Percentiles rank a stretch among this genome's conserved stretches.
These are phyloP conservation scores for Calonectria pauciramosa DNA, from an alignment of 2,329 filamentous ascomycete genomes.

Conservation along the genomic window DNA sequence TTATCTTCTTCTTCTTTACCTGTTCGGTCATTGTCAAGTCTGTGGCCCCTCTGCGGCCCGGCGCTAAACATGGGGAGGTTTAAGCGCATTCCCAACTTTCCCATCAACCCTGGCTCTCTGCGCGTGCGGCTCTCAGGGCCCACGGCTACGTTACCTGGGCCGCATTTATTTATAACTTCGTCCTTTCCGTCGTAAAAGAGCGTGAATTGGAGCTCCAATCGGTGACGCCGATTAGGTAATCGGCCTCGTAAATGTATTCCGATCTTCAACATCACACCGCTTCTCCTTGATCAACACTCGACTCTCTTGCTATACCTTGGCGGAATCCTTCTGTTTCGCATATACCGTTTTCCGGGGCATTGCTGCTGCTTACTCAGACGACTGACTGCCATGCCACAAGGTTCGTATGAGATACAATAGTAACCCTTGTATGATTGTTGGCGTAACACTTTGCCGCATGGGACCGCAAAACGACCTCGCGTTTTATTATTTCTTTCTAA, in stretches of 20 bases:
- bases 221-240: neutral
- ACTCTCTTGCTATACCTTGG: neutral
- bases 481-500: too few relatives aligned
- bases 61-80: neutral
- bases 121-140: neutral
- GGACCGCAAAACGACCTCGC: too few relatives aligned
- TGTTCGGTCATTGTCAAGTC: neutral
- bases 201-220: neutral
- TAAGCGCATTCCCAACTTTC: neutral
- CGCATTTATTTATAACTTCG: conserved; percentile 4
- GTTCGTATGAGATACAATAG: neutral
- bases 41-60: neutral
- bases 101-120: neutral
- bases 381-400: neutral
- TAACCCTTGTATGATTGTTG: too few relatives aligned
- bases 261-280: neutral
- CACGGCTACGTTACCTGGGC: neutral
- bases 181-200: neutral
- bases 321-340: neutral
- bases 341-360: neutral
- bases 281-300: neutral
- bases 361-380: neutral
- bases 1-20: neutral
- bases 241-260: neutral
- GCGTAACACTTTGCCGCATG: too few relatives aligned